Percentiles rank a stretch among this genome's conserved stretches.
Conservation (phyloP, 306 rosid genomes). For the Hippophae rhamnoides region DNA sequence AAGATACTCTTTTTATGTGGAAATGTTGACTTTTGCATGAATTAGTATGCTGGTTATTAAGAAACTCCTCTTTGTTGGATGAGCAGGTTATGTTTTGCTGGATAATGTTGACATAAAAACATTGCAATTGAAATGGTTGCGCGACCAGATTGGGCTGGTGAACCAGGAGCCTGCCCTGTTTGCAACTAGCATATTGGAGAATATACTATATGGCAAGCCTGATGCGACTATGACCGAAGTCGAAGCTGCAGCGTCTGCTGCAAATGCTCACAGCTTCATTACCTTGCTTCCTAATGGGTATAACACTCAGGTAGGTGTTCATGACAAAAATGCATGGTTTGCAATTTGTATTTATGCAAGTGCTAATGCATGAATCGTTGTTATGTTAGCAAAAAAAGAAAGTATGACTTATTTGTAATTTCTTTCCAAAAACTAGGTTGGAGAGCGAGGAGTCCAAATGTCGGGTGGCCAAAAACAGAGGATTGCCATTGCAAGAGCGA, state of each 20-base stretch:
- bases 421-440: conserved; percentile 42
- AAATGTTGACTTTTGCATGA: conserved; percentile 3
- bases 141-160: conserved; percentile 92
- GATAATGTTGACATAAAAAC: conserved; percentile 82
- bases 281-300: conserved; percentile 88
- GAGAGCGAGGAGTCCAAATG: conserved; percentile 91
- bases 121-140: conserved; percentile 75
- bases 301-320: conserved; percentile 65
- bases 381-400: no score
- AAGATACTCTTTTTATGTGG: neutral
- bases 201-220: conserved; percentile 82
- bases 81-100: conserved; percentile 73
- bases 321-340: neutral
- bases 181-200: conserved; percentile 91
- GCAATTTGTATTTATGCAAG: no score
- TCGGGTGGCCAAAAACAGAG: conserved; percentile 98
- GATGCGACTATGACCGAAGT: conserved; percentile 84
- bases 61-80: conserved; percentile 3
- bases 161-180: conserved; percentile 98
- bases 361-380: no score
- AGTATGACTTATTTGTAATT: neutral
- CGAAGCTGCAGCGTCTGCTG: conserved; percentile 80
- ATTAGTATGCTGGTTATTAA: neutral
- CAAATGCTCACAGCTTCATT: conserved; percentile 92
- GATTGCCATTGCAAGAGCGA: conserved; percentile 93